phyloP scores from a whole-genome alignment of 73 alveolate genomes.

The Paramecium sexaurelia region DNA sequence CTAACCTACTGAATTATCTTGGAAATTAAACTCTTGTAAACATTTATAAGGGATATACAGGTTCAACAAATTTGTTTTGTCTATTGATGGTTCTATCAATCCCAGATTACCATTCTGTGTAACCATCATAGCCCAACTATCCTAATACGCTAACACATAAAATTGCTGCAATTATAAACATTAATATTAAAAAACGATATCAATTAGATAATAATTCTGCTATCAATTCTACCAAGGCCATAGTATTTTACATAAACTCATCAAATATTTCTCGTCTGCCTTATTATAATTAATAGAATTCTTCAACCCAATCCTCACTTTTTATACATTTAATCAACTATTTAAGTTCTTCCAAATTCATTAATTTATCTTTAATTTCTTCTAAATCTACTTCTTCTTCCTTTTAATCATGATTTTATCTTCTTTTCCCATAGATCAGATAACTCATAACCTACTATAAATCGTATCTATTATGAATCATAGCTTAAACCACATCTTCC shows the following conservation, averaged over 20 bases:
- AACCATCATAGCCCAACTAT: conserved; percentile 13
- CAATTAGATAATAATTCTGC: not conserved
- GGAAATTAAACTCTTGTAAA: conserved; percentile 16
- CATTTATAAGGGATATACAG: not conserved
- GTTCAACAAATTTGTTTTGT: conserved; percentile 10
- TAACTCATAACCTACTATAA: too few relatives aligned
- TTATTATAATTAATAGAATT: not conserved
- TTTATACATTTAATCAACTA: not conserved
- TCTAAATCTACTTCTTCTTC: not conserved
- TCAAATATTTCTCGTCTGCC: not conserved
- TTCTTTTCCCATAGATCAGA: too few relatives aligned
- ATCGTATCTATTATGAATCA: too few relatives aligned
- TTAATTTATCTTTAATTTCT: not conserved
- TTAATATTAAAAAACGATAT: conserved; percentile 6
- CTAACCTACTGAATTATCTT: conserved; percentile 15
- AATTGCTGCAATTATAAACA: not conserved
- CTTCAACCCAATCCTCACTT: not conserved
- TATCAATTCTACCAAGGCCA: not conserved
- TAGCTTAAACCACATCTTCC: too few relatives aligned
- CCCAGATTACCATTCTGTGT: conserved; percentile 37
- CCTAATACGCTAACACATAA: not conserved
- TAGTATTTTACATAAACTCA: not conserved
- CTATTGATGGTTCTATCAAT: conserved; percentile 37
- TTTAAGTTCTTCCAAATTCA: not conserved
- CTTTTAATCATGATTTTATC: not conserved